phyloP scores from a whole-genome alignment of 73 alveolate genomes.

The Paramecium sonneborni region DNA sequence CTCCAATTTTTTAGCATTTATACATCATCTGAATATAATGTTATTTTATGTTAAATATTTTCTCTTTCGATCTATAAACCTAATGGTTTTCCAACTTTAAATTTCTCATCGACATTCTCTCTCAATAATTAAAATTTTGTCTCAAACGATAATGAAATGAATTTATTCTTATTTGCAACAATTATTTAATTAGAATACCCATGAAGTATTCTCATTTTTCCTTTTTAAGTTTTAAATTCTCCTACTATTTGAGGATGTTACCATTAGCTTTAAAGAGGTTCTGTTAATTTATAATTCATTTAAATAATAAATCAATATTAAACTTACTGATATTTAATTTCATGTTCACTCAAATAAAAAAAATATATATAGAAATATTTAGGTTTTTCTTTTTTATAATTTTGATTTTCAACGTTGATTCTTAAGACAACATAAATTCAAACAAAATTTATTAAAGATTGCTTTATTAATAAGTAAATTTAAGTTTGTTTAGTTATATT shows the following conservation, averaged over 20 bases:
- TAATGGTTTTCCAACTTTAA: neutral
- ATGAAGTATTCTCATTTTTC: neutral
- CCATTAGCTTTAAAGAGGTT: neutral
- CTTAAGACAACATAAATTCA: too few relatives aligned
- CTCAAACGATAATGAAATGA: slow-evolving; percentile 25
- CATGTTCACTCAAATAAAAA: neutral
- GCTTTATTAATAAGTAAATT: too few relatives aligned
- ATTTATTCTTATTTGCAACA: slow-evolving; percentile 3
- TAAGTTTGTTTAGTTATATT: too few relatives aligned
- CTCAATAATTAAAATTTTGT: slow-evolving; percentile 13
- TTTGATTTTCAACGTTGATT: too few relatives aligned
- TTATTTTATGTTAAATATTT: neutral
- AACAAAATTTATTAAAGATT: too few relatives aligned
- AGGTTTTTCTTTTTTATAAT: neutral
- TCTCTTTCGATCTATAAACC: slow-evolving; percentile 5
- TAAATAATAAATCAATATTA: neutral
- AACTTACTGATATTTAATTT: neutral
- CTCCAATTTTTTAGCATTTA: slow-evolving; percentile 5
- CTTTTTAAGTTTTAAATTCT: slow-evolving; percentile 4
- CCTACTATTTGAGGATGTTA: neutral
- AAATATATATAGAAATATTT: neutral
- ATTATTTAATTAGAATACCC: neutral
- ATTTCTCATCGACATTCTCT: neutral
- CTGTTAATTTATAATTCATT: slow-evolving; percentile 15
- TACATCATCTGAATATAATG: slow-evolving; percentile 16